These are phyloP conservation scores for Alternaria longipes DNA, from an alignment of 2,329 filamentous ascomycete genomes.

Conservation along the genomic window DNA sequence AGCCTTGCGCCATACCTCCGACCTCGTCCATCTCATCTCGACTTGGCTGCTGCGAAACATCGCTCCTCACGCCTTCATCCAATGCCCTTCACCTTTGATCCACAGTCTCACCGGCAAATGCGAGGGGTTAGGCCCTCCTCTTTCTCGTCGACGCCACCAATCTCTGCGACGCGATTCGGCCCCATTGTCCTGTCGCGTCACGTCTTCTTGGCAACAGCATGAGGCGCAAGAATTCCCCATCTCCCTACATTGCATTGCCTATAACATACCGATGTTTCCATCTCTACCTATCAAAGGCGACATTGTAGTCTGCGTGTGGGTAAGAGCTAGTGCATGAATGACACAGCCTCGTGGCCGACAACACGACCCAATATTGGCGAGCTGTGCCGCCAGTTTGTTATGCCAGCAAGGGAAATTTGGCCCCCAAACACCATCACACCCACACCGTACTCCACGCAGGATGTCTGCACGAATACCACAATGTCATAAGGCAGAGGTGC, in stretches of 20 bases:
- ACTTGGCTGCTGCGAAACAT: not conserved
- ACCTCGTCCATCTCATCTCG: conserved; percentile 8
- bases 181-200: not conserved
- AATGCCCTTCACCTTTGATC: not conserved
- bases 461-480: not conserved
- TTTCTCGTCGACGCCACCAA: not conserved
- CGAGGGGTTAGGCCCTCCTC: not conserved
- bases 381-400: not conserved
- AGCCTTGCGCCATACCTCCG: not conserved
- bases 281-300: not conserved
- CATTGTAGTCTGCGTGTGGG: not conserved
- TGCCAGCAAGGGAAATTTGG: not conserved
- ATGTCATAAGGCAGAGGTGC: not conserved
- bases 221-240: not conserved
- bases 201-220: not conserved
- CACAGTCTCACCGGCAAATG: not conserved
- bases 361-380: not conserved
- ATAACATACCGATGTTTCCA: not conserved
- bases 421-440: not conserved
- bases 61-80: not conserved
- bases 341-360: conserved; percentile 5
- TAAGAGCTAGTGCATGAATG: not conserved
- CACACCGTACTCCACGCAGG: not conserved
- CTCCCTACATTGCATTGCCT: not conserved
- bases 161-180: not conserved